Evolutionary conservation across 805 yeast species (phyloP).

Genomic region (Candida nonsorbophila): DNA sequence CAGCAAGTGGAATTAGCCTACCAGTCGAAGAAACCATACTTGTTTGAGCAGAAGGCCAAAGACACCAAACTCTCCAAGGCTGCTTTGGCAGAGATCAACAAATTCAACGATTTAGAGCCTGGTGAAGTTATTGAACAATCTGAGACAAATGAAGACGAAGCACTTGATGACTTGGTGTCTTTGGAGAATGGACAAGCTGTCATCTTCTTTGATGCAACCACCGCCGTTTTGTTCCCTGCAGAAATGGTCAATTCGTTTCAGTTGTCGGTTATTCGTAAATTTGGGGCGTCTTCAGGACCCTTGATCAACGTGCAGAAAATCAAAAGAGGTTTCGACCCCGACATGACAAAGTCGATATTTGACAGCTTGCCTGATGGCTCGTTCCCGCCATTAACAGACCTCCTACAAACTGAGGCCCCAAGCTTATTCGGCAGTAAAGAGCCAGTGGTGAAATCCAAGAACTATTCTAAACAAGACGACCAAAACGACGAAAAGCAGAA

Average conservation of each 20-base stretch:
- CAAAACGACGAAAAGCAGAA: constrained; percentile 10
- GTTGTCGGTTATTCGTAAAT: constrained; percentile 28
- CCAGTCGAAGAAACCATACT: constrained; percentile 30
- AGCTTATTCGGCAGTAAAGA: constrained; percentile 16
- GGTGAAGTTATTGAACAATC: too few species aligned
- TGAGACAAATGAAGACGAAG: constrained; percentile 9
- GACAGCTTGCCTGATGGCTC: constrained; percentile 27
- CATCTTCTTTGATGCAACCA: constrained; percentile 33
- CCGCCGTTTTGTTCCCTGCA: constrained; percentile 46
- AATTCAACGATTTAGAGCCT: too few species aligned
- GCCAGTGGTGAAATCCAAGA: constrained; percentile 15
- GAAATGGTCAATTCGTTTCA: constrained; percentile 36
- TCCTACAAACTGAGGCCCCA: constrained; percentile 23
- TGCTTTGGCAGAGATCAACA: constrained; percentile 9
- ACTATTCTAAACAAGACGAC: constrained; percentile 6
- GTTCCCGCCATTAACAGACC: constrained; percentile 27
- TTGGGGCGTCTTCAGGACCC: constrained; percentile 27
- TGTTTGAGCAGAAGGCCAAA: constrained; percentile 9
- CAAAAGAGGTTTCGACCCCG: constrained; percentile 44
- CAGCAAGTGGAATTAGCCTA: constrained; percentile 57
- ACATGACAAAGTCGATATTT: constrained; percentile 23
- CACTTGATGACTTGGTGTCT: constrained; percentile 24
- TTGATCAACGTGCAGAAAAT: constrained; percentile 46
- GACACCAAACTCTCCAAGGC: constrained; percentile 3
- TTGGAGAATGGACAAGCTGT: constrained; percentile 30